Evolutionary conservation across 176 grass and related monocot species (phyloP).

Genomic region (Carex kokanica): DNA sequence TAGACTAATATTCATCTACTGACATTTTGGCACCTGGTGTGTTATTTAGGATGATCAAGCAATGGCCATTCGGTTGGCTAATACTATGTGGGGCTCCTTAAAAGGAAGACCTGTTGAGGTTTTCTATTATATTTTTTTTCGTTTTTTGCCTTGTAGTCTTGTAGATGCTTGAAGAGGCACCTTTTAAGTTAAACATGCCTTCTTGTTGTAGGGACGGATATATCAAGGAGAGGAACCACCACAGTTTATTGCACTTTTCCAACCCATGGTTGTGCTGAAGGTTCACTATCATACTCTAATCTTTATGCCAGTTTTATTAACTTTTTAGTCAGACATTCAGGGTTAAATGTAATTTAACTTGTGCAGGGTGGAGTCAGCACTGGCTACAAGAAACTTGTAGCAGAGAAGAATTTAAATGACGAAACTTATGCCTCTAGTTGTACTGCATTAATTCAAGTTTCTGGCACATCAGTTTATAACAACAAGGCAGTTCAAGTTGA

Average conservation of each 20-base stretch:
- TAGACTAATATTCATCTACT: neutral
- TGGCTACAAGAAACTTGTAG: slow-evolving; percentile 60
- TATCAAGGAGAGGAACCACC: slow-evolving; percentile 89
- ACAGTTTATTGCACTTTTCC: slow-evolving; percentile 93
- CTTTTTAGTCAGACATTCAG: neutral
- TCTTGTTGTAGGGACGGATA: slow-evolving; percentile 60
- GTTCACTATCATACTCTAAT: slow-evolving; percentile 30
- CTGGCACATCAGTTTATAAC: slow-evolving; percentile 64
- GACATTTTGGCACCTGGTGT: neutral
- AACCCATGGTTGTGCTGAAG: slow-evolving; percentile 92
- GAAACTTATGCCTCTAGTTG: slow-evolving; percentile 61
- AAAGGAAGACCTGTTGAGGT: slow-evolving; percentile 93
- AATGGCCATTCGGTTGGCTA: slow-evolving; percentile 52
- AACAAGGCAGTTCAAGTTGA: slow-evolving; percentile 90
- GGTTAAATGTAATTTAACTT: neutral
- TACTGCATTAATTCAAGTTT: slow-evolving; percentile 75
- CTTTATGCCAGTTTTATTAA: neutral
- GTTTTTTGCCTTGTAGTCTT: slow-evolving; percentile 26
- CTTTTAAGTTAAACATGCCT: slow-evolving; percentile 32
- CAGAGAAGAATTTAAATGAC: slow-evolving; percentile 52
- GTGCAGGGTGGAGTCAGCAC: slow-evolving; percentile 68
- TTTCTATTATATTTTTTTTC: slow-evolving; percentile 32
- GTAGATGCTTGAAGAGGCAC: neutral
- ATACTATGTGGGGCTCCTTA: slow-evolving; percentile 73
- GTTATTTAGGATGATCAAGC: slow-evolving; percentile 64